phyloP scores from a whole-genome alignment of 2,329 filamentous ascomycete genomes.

The Trichoderma atroviride region DNA sequence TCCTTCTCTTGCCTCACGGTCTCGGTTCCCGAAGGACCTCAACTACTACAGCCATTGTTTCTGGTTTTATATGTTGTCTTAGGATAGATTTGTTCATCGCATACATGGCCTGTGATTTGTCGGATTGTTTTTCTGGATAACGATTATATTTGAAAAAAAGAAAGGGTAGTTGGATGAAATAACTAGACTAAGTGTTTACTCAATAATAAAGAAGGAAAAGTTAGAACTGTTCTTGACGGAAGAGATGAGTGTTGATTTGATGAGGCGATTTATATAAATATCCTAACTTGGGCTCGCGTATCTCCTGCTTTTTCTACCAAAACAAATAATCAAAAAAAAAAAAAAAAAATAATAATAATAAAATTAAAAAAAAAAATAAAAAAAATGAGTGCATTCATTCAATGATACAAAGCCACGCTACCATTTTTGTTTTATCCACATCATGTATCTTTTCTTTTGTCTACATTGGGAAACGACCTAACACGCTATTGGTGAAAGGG shows the following conservation, averaged over 20 bases:
- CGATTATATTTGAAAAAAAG: constrained; percentile 23
- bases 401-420: neutral
- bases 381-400: neutral
- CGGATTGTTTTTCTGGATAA: constrained; percentile 14
- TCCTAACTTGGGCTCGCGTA: neutral
- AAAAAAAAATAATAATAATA: neutral
- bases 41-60: neutral
- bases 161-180: constrained; percentile 10
- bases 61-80: constrained; percentile 17
- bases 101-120: constrained; percentile 1
- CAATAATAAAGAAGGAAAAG: neutral
- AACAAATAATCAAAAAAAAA: neutral
- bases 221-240: neutral
- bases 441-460: neutral
- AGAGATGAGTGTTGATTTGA: neutral
- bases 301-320: neutral
- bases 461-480: constrained; percentile 2
- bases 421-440: neutral
- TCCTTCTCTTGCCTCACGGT: neutral
- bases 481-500: constrained; percentile 3
- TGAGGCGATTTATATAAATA: neutral
- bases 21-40: neutral
- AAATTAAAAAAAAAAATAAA: too few species aligned
- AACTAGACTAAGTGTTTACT: constrained; percentile 8
- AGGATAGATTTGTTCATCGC: constrained; percentile 25